Conservation (phyloP, 192 early-diverging fungal genomes). For the Entomortierella lignicola region DNA sequence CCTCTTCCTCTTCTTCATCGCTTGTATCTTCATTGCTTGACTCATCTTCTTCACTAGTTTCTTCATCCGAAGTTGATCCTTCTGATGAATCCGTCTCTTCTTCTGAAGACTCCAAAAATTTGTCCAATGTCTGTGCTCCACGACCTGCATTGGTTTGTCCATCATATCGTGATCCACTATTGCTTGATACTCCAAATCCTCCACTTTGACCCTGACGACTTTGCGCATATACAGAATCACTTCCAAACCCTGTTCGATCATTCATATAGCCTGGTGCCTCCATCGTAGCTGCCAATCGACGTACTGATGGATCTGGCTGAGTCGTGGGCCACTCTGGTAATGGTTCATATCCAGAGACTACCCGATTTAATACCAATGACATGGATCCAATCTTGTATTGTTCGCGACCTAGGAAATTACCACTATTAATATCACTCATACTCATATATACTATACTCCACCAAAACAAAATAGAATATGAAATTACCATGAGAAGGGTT, state of each 20-base stretch:
- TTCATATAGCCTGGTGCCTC: slow-evolving; percentile 48
- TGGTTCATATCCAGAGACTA: slow-evolving; percentile 76
- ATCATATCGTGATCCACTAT: slow-evolving; percentile 15
- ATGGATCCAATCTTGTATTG: slow-evolving; percentile 74
- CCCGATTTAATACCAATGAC: slow-evolving; percentile 69
- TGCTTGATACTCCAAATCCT: neutral
- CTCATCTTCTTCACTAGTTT: slow-evolving; percentile 60
- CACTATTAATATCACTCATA: neutral
- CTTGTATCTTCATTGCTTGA: slow-evolving; percentile 50
- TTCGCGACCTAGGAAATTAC: slow-evolving; percentile 49
- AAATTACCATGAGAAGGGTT: slow-evolving; percentile 60
- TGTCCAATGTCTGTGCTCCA: slow-evolving; percentile 60
- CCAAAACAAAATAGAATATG: slow-evolving; percentile 24
- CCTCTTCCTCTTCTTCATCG: slow-evolving; percentile 44
- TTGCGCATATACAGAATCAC: slow-evolving; percentile 51
- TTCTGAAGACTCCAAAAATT: slow-evolving; percentile 56
- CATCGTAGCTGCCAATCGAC: slow-evolving; percentile 64
- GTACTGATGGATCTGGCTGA: slow-evolving; percentile 64
- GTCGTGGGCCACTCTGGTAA: slow-evolving; percentile 84
- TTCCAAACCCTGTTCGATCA: slow-evolving; percentile 56
- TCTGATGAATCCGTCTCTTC: slow-evolving; percentile 54
- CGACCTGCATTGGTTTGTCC: slow-evolving; percentile 34
- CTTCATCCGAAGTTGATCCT: slow-evolving; percentile 41
- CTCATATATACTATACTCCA: too few relatives aligned
- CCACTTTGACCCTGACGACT: slow-evolving; percentile 10